Evolutionary conservation across 2,329 filamentous ascomycete species (phyloP), one percentile per base, ranked within the genome.

Genomic region (Verticillium isaacii): DNA sequence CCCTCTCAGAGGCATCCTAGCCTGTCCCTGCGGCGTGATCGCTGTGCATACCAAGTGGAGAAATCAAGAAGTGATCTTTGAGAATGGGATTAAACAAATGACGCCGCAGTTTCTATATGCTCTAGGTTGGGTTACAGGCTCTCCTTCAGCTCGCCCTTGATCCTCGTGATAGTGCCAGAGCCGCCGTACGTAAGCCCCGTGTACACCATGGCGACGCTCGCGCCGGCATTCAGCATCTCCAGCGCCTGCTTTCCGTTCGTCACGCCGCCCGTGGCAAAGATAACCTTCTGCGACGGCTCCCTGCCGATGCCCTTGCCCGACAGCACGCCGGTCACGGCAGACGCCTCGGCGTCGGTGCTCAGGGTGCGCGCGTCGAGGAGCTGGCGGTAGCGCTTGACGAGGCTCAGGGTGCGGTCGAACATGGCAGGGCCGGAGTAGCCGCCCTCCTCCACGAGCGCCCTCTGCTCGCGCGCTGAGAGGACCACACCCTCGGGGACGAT

Each of bases 191-290:
- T 82, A 70, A 89, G 75, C 0, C 79, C 90, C 0, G 95, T 99
- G 74, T 98, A 98, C 59, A 97, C 82, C 87, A 96, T 95, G 2
- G 92, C 93, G 15, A 96, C 88, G 68, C 89, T 94, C 0, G 95
- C 95, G 9, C 95, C 95, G 0, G 93, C 93, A 67, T 96, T 91
- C 57, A 98, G 81, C 7, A 94, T 86, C 76, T 91, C 83, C 15
- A 91, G 78, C 9, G 92, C 96, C 77, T 98, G 89, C 65, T 89
- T 83, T 5, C 95, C 95, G 66, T 89, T 94, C 1, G 90, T 95
- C 71, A 99, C 94, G 19, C 95, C 95, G 1, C 95, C 95, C 0
- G 92, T 95, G 0, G 94, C 94, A 72, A 98, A 98, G 64, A 99
- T 90, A 59, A 93, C 88, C 77, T 97, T 97, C 57, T 82, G 82